A percentile compares a stretch with the other conserved stretches of the same genome.
phyloP scores from a whole-genome alignment of 306 rosid genomes.

The Sechiopsis laciniata region DNA sequence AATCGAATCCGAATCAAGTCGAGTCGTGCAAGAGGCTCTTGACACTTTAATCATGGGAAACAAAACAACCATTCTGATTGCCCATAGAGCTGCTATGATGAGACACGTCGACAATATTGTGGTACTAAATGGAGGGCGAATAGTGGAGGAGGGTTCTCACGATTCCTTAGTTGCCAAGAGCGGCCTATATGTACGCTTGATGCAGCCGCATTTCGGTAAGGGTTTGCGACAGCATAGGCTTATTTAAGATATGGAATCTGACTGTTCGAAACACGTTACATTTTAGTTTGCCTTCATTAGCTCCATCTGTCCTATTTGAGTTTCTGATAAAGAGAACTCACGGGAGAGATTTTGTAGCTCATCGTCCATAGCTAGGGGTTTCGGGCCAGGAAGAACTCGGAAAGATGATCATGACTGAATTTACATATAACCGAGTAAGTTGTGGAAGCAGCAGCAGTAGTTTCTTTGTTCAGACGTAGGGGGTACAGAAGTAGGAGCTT shows the following conservation, averaged over 20 bases:
- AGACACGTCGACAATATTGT: constrained; percentile 94
- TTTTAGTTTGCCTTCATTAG: constrained; percentile 34
- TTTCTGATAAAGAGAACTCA: constrained; percentile 18
- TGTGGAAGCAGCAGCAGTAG: constrained; percentile 32
- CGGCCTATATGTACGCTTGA: constrained; percentile 85
- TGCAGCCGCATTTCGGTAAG: constrained; percentile 99
- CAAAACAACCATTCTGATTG: constrained; percentile 95
- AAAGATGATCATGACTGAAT: constrained; percentile 28
- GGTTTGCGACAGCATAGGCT: constrained; percentile 88
- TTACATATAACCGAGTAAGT: constrained; percentile 34
- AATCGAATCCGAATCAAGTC: constrained; percentile 94
- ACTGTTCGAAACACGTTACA: constrained; percentile 22
- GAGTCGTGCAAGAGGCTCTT: constrained; percentile 98
- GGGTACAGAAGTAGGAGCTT: constrained; percentile 48
- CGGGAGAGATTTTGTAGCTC: constrained; percentile 30
- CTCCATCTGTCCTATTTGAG: constrained; percentile 40
- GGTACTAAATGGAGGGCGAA: constrained; percentile 96
- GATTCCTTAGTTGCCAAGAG: constrained; percentile 77
- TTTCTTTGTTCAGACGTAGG: constrained; percentile 37
- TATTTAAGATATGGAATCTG: constrained; percentile 38
- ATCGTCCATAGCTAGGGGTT: constrained; percentile 26
- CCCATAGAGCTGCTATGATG: constrained; percentile 99
- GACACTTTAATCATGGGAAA: constrained; percentile 98
- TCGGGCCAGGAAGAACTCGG: constrained; percentile 8
- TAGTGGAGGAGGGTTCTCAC: constrained; percentile 90